These are phyloP conservation scores for Debaryomycetaceae sp. DNA, from an alignment of 1,139 yeast species.

Conservation along the genomic window DNA sequence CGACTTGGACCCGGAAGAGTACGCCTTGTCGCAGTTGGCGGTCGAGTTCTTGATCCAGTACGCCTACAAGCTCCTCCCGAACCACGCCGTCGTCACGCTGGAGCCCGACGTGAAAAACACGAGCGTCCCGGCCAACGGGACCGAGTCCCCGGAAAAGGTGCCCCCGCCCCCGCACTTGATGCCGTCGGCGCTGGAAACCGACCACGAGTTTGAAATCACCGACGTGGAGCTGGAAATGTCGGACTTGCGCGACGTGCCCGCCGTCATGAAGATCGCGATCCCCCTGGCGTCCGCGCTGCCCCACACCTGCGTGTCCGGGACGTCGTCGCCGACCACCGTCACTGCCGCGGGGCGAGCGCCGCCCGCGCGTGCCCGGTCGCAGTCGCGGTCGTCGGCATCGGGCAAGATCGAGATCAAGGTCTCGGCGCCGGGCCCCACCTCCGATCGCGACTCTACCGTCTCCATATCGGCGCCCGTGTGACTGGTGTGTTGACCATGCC, in stretches of 20 bases:
- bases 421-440: slow-evolving; percentile 2
- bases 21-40: slow-evolving; percentile 76
- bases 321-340: too few species aligned
- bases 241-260: slow-evolving; percentile 9
- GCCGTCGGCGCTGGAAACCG: slow-evolving; percentile 13
- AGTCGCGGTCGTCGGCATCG: neutral
- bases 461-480: neutral
- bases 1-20: slow-evolving; percentile 86
- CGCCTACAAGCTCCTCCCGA: slow-evolving; percentile 64
- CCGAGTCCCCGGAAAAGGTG: neutral
- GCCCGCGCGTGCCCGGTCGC: neutral
- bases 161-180: neutral
- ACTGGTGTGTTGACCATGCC: too few species aligned
- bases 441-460: slow-evolving; percentile 1
- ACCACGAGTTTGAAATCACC: slow-evolving; percentile 19
- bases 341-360: too few species aligned
- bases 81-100: slow-evolving; percentile 8
- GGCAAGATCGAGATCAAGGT: slow-evolving; percentile 3
- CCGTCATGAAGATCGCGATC: slow-evolving; percentile 2
- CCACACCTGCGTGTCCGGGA: too few species aligned
- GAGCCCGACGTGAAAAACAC: neutral
- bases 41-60: slow-evolving; percentile 85
- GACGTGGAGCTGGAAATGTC: slow-evolving; percentile 16
- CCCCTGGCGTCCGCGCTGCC: neutral
- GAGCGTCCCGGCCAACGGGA: neutral